Base-by-base conservation (phyloP, 768 basidiomycete genomes). In the Kwoniella sp. region DNA sequence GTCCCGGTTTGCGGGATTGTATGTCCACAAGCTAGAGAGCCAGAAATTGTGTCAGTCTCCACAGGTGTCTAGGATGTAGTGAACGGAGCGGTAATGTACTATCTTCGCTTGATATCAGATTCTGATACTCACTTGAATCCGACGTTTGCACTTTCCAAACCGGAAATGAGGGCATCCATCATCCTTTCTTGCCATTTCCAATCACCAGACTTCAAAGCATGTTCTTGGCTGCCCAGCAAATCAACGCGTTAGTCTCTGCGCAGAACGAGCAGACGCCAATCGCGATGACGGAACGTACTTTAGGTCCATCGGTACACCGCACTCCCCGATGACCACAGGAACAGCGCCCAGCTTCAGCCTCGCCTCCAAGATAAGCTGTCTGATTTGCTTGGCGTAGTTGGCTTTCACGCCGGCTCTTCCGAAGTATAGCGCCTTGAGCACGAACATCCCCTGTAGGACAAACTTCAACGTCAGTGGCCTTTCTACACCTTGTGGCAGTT, bases 241-340 rank as follows among this genome's bases (percentile, higher is more conserved):
- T n/a, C n/a, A n/a, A n/a, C n/a, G n/a, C 34, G 29, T 34, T 52
- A 38, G 56, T 23, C 29, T 52, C 30, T 25, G 50, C 26, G n/a
- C 15, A 61, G 22, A 50, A 55, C 11, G 4, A 8, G 23, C 9
- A 17, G 5, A 4, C 13, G 38, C 12, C 30, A n/a, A n/a, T n/a
- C n/a, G n/a, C n/a, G n/a, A n/a, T n/a, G n/a, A n/a, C n/a, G n/a
- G 20, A 2, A 83, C 89, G 48, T 73, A 93, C 93, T 99, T 97
- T 85, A 96, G 87, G 73, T 99, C 96, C 89, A 98, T 95, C 0
- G 95, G 95, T 23, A 97, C 85, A 30, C 95, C 95, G 68, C 90
- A 91, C 80, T 99, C 95, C 22, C 94, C 94, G 64, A 99, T 86
- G 13, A 97, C 81, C 45, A 92, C 86, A 12, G 95, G 95, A 20